Evolutionary conservation across 345 rosid species (phyloP), one percentile per base, ranked within the genome.

Genomic region (Citrus mangshanensis): DNA sequence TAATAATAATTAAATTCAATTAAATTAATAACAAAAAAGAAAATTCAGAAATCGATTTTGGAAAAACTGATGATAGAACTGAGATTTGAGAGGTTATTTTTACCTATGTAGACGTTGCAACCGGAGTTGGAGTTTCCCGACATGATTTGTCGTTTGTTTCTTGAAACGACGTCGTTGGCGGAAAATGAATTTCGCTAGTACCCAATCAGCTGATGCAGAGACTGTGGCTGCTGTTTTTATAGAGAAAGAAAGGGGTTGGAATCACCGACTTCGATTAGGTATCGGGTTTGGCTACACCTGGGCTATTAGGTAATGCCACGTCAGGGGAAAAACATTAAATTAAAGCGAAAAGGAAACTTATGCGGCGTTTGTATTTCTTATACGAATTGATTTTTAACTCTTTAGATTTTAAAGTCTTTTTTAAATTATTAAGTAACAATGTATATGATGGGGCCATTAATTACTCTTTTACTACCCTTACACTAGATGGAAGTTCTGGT

Each of bases 51-150:
- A 10, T 42, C 10, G 14, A 42, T 42, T 42, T 42, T 10, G 49
- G 49, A 42, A 2, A 42, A 10, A 42, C 3, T 38, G 42, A 38
- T 7, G 42, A 38, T 38, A 38, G 10, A 10, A 16, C 51, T 28
- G 55, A 72, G n/a, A 54, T 14, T 12, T 24, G 38, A 22, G 49
- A 68, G 63, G 49, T 9, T 10, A 42, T 42, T 8, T 51, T 72
- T 61, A 89, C 95, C 95, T 68, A 92, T 81, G 84, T 89, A 92
- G 12, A 90, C 86, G 62, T 89, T 87, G 82, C 90, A 87, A 54
- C 85, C 82, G 19, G 90, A 49, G 49, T 40, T 40, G 55, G 55
- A 69, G 74, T 80, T 85, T 10, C 85, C 89, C 3, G 94, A 81
- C 96, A 92, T 92, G 38, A 74, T 51, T 16, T 84, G 9, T 68